A percentile compares a stretch with the other conserved stretches of the same genome.
These are phyloP conservation scores for Knufia fluminis DNA, from an alignment of 2,329 filamentous ascomycete genomes.

Conservation along the genomic window DNA sequence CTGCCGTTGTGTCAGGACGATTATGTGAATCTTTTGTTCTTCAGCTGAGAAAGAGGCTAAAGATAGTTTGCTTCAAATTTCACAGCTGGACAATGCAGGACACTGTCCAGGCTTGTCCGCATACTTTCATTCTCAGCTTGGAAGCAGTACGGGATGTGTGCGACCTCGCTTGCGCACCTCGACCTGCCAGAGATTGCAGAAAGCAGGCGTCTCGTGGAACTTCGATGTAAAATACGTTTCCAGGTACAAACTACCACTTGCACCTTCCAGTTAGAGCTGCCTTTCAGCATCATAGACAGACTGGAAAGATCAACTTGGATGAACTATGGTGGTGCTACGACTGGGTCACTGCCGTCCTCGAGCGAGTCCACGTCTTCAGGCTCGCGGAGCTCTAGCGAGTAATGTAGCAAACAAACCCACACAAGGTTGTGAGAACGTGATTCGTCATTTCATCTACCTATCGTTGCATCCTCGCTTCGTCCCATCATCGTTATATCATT, in stretches of 20 bases:
- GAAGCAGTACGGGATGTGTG: neutral
- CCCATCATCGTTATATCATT: neutral
- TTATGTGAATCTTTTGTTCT: neutral
- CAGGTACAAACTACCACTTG: too few relatives aligned
- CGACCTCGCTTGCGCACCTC: neutral
- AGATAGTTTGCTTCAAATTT: neutral
- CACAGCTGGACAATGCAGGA: neutral
- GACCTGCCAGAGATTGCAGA: neutral
- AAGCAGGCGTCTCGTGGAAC: too few relatives aligned
- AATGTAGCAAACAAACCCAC: neutral
- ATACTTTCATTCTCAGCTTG: neutral
- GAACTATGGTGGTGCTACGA: too few relatives aligned
- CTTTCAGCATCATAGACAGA: too few relatives aligned
- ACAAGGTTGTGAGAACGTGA: neutral
- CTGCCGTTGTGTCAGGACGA: neutral
- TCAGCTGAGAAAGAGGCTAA: neutral
- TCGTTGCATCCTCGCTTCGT: neutral
- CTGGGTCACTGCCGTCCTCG: too few relatives aligned
- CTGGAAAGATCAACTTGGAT: too few relatives aligned
- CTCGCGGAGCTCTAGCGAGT: too few relatives aligned
- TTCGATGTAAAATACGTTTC: too few relatives aligned
- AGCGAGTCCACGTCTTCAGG: too few relatives aligned
- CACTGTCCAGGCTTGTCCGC: neutral
- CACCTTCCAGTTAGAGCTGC: neutral
- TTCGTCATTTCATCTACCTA: neutral